phyloP scores from a whole-genome alignment of 768 basidiomycete genomes.

The Hygrophoropsis aurantiaca region DNA sequence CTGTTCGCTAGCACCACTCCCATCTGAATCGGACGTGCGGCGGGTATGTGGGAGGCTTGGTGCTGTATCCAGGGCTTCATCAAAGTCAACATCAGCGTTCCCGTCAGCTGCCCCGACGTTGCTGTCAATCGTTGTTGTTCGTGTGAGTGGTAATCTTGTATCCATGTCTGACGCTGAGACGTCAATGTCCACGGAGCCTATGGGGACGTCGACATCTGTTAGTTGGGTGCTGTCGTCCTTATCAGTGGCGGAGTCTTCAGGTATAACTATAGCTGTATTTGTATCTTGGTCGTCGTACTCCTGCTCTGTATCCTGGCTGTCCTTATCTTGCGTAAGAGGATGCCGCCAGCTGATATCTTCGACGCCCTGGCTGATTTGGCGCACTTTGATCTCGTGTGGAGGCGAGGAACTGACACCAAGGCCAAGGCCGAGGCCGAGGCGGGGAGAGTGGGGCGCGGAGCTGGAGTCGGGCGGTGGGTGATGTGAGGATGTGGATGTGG shows the following conservation, averaged over 20 bases:
- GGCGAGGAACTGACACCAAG: conserved; percentile 52
- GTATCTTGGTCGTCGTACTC: no score
- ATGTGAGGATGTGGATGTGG: conserved; percentile 2
- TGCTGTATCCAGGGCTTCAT: conserved; percentile 28
- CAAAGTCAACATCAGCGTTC: conserved; percentile 20
- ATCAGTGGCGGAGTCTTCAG: no score
- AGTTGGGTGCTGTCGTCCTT: no score
- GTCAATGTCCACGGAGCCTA: no score
- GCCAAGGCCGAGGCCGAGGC: conserved; percentile 4
- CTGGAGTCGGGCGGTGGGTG: no score
- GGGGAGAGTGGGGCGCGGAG: conserved; percentile 27
- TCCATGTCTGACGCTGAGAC: no score
- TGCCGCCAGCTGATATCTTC: conserved; percentile 76
- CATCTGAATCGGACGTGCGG: conserved; percentile 44
- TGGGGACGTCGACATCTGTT: no score
- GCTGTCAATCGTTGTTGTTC: no score
- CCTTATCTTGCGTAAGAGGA: conserved; percentile 8
- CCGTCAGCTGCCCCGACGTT: no score
- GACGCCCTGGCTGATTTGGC: conserved; percentile 77
- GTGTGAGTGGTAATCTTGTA: no score
- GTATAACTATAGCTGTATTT: no score
- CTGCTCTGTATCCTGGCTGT: no score
- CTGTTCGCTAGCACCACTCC: conserved; percentile 37
- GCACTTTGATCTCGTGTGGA: conserved; percentile 73
- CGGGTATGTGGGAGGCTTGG: conserved; percentile 24